Conservation (phyloP, 2,329 filamentous ascomycete genomes). For the Colletotrichum phormii region DNA sequence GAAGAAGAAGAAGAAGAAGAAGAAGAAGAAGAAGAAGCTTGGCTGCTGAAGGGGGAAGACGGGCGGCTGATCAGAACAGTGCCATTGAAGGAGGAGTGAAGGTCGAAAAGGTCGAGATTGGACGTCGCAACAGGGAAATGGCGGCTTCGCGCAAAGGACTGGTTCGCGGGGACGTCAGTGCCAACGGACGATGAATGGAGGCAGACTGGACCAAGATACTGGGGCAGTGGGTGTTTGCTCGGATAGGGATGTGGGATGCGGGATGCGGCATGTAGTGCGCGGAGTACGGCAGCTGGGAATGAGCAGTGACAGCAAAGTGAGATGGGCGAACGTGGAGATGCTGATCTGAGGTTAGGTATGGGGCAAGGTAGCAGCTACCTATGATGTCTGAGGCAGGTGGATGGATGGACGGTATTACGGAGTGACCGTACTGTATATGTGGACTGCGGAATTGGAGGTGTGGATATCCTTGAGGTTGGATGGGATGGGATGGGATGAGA, state of each 20-base stretch:
- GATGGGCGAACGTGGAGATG: slow-evolving; percentile 10
- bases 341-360: background rate
- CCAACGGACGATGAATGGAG: background rate
- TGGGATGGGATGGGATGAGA: background rate
- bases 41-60: background rate
- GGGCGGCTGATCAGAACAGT: background rate
- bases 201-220: no score
- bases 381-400: background rate
- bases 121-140: background rate
- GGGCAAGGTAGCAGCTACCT: background rate
- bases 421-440: background rate
- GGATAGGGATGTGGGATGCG: background rate
- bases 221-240: background rate
- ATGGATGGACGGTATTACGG: background rate
- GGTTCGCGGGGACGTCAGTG: background rate
- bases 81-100: background rate
- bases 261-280: no score
- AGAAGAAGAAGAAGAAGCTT: background rate
- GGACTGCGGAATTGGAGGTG: background rate
- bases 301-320: background rate
- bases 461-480: background rate
- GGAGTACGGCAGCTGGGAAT: background rate
- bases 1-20: background rate
- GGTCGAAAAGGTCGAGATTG: background rate
- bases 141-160: background rate